phyloP scores from a whole-genome alignment of 2,329 filamentous ascomycete genomes.

The Penicillium sumatraense region DNA sequence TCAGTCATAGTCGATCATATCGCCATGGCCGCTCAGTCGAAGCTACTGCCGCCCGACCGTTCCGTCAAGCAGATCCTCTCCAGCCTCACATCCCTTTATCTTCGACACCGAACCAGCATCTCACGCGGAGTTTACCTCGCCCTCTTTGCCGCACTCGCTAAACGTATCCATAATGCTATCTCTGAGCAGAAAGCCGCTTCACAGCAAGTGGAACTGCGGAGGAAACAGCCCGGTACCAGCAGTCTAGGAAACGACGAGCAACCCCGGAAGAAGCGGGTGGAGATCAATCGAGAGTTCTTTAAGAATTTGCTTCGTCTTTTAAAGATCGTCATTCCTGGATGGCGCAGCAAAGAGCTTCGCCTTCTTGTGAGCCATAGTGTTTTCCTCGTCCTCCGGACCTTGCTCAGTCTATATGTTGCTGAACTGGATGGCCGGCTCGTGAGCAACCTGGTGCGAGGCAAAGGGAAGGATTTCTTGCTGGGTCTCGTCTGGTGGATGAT shows the following conservation, averaged over 20 bases:
- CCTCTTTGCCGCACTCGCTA: slow-evolving; percentile 77
- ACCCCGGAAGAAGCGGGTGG: slow-evolving; percentile 73
- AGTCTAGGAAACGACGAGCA: slow-evolving; percentile 39
- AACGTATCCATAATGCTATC: slow-evolving; percentile 89
- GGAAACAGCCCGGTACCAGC: slow-evolving; percentile 53
- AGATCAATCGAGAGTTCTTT: slow-evolving; percentile 87
- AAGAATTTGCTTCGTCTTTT: slow-evolving; percentile 76
- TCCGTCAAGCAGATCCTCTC: slow-evolving; percentile 69
- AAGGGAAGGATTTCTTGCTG: slow-evolving; percentile 84
- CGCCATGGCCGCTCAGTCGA: slow-evolving; percentile 76
- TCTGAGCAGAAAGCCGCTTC: slow-evolving; percentile 90
- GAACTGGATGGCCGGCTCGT: slow-evolving; percentile 94
- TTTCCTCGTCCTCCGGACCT: slow-evolving; percentile 85
- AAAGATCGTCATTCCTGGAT: slow-evolving; percentile 87
- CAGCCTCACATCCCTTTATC: slow-evolving; percentile 72
- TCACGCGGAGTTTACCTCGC: slow-evolving; percentile 83
- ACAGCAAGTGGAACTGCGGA: slow-evolving; percentile 65
- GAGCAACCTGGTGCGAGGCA: slow-evolving; percentile 88
- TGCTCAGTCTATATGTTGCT: slow-evolving; percentile 94
- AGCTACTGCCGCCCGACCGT: slow-evolving; percentile 67
- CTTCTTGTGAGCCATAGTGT: slow-evolving; percentile 89
- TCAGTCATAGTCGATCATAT: slow-evolving; percentile 17
- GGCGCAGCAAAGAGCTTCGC: slow-evolving; percentile 84
- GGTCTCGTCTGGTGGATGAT: slow-evolving; percentile 98
- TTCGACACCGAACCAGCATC: slow-evolving; percentile 78